These are phyloP conservation scores for Berberis vulgaris DNA, from an alignment of 164 flowering plant species.

Conservation along the genomic window DNA sequence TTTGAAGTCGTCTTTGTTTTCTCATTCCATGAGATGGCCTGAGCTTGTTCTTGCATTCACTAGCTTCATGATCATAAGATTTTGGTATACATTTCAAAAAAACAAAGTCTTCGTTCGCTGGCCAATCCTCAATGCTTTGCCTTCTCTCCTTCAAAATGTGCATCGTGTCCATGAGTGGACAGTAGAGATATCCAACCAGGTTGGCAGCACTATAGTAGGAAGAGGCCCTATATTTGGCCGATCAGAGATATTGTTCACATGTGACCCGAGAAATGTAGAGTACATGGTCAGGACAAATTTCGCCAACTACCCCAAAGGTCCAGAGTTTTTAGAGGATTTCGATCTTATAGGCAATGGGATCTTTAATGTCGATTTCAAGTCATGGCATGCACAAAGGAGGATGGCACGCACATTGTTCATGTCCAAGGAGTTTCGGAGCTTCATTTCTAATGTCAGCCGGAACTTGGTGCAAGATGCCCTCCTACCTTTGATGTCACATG, in stretches of 20 bases:
- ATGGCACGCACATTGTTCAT: background rate
- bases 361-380: slow-evolving; percentile 5
- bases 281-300: slow-evolving; percentile 11
- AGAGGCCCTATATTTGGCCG: slow-evolving; percentile 4
- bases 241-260: background rate
- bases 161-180: slow-evolving; percentile 10
- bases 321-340: slow-evolving; percentile 3
- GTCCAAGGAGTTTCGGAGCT: slow-evolving; percentile 1
- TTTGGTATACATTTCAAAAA: background rate
- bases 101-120: background rate
- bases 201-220: background rate
- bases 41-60: background rate
- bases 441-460: background rate
- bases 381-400: slow-evolving; percentile 9
- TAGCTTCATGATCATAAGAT: background rate
- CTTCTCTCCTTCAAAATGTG: slow-evolving; percentile 5
- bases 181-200: slow-evolving; percentile 2
- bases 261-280: slow-evolving; percentile 3
- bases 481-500: slow-evolving; percentile 4
- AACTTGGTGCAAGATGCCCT: background rate
- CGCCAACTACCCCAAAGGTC: slow-evolving; percentile 8
- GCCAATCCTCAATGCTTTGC: slow-evolving; percentile 5
- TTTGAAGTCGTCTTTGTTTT: background rate
- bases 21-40: background rate
- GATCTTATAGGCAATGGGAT: slow-evolving; percentile 5